Percentiles rank a stretch among this genome's conserved stretches.
These are phyloP conservation scores for Saccharomyces hybrid DNA, from an alignment of 1,139 yeast genomes.

Conservation along the genomic window DNA sequence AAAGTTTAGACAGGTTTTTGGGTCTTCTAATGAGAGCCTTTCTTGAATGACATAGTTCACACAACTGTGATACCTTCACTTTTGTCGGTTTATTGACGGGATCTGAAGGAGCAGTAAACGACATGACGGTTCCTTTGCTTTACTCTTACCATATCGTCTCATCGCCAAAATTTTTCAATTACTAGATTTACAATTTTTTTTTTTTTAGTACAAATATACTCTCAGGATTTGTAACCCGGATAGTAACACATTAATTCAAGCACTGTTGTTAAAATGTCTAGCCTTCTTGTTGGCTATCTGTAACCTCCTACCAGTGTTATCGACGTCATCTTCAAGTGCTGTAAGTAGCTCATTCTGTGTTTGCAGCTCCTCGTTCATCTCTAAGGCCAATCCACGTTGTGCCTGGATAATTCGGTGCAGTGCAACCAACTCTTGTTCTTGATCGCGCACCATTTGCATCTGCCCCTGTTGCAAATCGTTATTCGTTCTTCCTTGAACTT, in stretches of 20 bases:
- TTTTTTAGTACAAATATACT: neutral
- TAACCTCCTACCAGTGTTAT: slow-evolving; percentile 51
- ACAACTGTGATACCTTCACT: slow-evolving; percentile 44
- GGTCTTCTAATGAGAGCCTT: slow-evolving; percentile 90
- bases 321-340: slow-evolving; percentile 57
- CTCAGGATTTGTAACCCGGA: neutral
- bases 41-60: slow-evolving; percentile 81
- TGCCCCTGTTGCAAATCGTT: slow-evolving; percentile 59
- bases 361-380: slow-evolving; percentile 66
- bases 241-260: neutral
- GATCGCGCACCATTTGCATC: slow-evolving; percentile 48
- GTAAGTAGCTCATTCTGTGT: slow-evolving; percentile 72
- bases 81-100: slow-evolving; percentile 25
- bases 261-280: slow-evolving; percentile 32
- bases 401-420: slow-evolving; percentile 51
- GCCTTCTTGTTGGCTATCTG: slow-evolving; percentile 58
- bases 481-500: slow-evolving; percentile 30
- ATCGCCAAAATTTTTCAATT: neutral
- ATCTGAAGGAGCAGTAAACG: slow-evolving; percentile 30
- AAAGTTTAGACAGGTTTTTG: slow-evolving; percentile 85
- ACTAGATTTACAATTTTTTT: neutral
- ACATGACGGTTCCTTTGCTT: slow-evolving; percentile 10
- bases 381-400: slow-evolving; percentile 66
- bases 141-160: neutral
- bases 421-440: slow-evolving; percentile 59